Evolutionary conservation across 225 moss, liverwort and hornwort genomes (phyloP).

Genomic region (Straminergon stramineum): DNA sequence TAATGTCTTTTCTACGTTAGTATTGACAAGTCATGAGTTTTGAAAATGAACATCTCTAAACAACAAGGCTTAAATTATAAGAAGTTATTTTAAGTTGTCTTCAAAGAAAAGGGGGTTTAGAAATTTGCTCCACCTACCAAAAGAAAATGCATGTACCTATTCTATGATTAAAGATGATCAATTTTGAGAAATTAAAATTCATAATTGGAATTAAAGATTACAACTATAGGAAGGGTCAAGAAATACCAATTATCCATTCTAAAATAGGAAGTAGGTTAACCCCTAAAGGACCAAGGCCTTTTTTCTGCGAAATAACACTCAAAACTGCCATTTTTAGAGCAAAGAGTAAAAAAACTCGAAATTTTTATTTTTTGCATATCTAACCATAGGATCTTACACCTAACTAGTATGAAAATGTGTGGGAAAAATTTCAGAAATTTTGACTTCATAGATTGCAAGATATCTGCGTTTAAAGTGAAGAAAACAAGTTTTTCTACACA

Average conservation of each 20-base stretch:
- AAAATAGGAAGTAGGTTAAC: not conserved
- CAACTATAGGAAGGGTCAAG: accelerated
- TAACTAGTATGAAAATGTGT: too few relatives aligned
- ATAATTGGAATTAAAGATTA: not conserved
- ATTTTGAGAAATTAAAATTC: not conserved
- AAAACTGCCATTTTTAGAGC: too few relatives aligned
- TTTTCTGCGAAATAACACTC: too few relatives aligned
- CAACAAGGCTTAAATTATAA: not conserved
- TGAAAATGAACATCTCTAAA: not conserved
- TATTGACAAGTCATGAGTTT: not conserved
- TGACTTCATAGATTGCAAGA: too few relatives aligned
- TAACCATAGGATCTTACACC: too few relatives aligned
- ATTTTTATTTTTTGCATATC: too few relatives aligned
- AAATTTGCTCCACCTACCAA: not conserved
- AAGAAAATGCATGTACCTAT: not conserved
- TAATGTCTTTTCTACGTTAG: not conserved
- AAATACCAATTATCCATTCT: not conserved
- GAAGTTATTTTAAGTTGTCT: not conserved
- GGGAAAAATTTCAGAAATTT: too few relatives aligned
- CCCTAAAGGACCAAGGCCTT: too few relatives aligned
- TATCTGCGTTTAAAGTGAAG: too few relatives aligned
- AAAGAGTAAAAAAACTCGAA: too few relatives aligned
- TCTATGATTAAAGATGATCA: not conserved
- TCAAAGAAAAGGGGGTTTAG: too few relatives aligned
- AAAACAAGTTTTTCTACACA: too few relatives aligned